Evolutionary conservation across 805 yeast species (phyloP).

Genomic region (Brettanomyces anomalus): DNA sequence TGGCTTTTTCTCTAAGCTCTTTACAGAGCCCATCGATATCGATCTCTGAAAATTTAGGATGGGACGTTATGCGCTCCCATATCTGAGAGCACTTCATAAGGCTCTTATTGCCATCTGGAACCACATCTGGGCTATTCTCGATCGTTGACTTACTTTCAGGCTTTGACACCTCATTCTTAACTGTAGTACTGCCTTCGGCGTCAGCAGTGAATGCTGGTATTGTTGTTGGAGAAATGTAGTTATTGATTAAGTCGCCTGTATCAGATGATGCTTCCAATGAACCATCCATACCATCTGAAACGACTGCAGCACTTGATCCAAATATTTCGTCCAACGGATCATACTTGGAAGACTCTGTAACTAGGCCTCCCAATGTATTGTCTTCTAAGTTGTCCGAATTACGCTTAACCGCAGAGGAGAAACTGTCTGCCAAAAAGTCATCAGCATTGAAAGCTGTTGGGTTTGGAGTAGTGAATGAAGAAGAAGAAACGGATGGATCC

Average conservation of each 20-base stretch:
- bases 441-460: constrained; percentile 12
- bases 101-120: constrained; percentile 58
- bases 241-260: constrained; percentile 14
- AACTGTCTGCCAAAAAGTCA: constrained; percentile 5
- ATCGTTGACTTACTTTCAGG: not conserved
- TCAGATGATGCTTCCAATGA: constrained; percentile 11
- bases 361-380: constrained; percentile 24
- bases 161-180: not conserved
- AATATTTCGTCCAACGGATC: constrained; percentile 30
- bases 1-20: constrained; percentile 87
- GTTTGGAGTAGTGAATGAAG: constrained; percentile 2
- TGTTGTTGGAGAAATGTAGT: constrained; percentile 8
- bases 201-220: constrained; percentile 17
- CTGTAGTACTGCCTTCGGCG: not conserved
- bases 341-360: constrained; percentile 47
- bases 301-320: not conserved
- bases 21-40: constrained; percentile 91
- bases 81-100: constrained; percentile 77
- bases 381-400: constrained; percentile 6
- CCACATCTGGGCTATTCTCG: constrained; percentile 17
- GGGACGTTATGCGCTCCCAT: constrained; percentile 93
- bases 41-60: constrained; percentile 86
- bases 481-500: not conserved
- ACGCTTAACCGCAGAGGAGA: constrained; percentile 3
- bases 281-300: no score